Evolutionary conservation across 2,329 filamentous ascomycete species (phyloP).

Genomic region (Phialophora macrospora): DNA sequence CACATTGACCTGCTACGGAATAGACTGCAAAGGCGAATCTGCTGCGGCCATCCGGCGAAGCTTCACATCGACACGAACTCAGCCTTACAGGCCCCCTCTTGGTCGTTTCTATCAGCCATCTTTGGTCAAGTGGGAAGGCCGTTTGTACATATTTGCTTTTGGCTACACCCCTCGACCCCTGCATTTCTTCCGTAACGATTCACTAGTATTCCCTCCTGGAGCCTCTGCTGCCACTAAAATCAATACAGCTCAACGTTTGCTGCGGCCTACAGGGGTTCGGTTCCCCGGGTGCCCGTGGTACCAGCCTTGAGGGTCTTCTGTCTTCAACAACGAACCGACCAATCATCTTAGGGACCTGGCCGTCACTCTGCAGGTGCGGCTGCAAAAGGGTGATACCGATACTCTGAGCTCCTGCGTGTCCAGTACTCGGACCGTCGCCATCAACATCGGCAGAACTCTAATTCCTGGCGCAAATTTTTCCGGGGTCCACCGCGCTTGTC

Average conservation of each 20-base stretch:
- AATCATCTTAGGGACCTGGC: conserved; percentile 19
- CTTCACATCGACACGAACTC: conserved; percentile 5
- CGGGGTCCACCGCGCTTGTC: background rate
- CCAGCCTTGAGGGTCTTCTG: conserved; percentile 25
- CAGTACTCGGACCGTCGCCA: conserved; percentile 9
- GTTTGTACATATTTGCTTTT: conserved; percentile 2
- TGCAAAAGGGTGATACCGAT: conserved; percentile 13
- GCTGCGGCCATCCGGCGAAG: background rate
- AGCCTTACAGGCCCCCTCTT: conserved; percentile 16
- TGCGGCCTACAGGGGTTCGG: conserved; percentile 18
- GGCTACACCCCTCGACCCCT: conserved; percentile 7
- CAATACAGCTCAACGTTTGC: conserved; percentile 1
- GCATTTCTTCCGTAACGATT: background rate
- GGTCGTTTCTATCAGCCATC: background rate
- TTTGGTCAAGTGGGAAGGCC: background rate
- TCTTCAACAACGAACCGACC: conserved; percentile 25
- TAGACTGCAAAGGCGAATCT: conserved; percentile 1
- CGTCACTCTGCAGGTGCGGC: conserved; percentile 26
- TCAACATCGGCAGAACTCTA: background rate
- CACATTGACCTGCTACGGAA: conserved; percentile 1
- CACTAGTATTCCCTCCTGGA: background rate
- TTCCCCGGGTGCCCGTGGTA: conserved; percentile 5
- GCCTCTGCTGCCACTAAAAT: background rate
- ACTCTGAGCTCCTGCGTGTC: conserved; percentile 6
- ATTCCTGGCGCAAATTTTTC: background rate